These are phyloP conservation scores for Gymnopilus dilepis DNA, from an alignment of 768 basidiomycete species.

Conservation along the genomic window DNA sequence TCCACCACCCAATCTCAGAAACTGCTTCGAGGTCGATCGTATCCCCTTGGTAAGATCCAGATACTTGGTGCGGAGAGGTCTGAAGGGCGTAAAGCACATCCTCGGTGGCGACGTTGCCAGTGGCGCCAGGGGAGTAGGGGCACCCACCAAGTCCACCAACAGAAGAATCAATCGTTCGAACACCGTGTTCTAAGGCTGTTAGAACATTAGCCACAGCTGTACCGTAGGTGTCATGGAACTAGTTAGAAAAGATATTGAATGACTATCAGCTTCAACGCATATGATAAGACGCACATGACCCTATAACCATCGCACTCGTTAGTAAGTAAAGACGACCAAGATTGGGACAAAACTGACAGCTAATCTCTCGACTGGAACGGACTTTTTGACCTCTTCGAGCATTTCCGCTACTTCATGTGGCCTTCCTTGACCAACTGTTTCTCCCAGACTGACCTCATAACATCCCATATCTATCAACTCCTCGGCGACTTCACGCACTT, in stretches of 20 bases:
- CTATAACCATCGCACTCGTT: slow-evolving; percentile 31
- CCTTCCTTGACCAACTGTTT: slow-evolving; percentile 89
- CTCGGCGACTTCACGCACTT: slow-evolving; percentile 72
- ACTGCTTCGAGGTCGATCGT: slow-evolving; percentile 67
- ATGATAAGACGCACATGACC: slow-evolving; percentile 55
- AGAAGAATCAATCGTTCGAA: slow-evolving; percentile 82
- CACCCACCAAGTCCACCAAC: slow-evolving; percentile 94
- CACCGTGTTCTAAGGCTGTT: slow-evolving; percentile 70
- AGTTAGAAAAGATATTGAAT: not conserved
- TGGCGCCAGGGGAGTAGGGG: slow-evolving; percentile 95
- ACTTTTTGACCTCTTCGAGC: slow-evolving; percentile 70
- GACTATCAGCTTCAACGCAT: not conserved
- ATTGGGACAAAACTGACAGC: slow-evolving; percentile 50
- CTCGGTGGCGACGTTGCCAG: slow-evolving; percentile 94
- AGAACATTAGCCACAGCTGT: slow-evolving; percentile 81
- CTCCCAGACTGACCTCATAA: slow-evolving; percentile 91
- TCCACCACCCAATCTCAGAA: slow-evolving; percentile 84
- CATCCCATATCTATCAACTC: slow-evolving; percentile 88
- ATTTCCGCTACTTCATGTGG: slow-evolving; percentile 70
- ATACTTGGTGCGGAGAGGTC: slow-evolving; percentile 62
- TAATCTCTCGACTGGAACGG: slow-evolving; percentile 66
- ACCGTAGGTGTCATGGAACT: slow-evolving; percentile 94
- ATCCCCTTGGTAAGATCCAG: slow-evolving; percentile 41
- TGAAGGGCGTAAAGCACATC: slow-evolving; percentile 86
- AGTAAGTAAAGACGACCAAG: not conserved